Base-by-base conservation (phyloP, 192 early-diverging fungal genomes). In the Coemansia sp. region DNA sequence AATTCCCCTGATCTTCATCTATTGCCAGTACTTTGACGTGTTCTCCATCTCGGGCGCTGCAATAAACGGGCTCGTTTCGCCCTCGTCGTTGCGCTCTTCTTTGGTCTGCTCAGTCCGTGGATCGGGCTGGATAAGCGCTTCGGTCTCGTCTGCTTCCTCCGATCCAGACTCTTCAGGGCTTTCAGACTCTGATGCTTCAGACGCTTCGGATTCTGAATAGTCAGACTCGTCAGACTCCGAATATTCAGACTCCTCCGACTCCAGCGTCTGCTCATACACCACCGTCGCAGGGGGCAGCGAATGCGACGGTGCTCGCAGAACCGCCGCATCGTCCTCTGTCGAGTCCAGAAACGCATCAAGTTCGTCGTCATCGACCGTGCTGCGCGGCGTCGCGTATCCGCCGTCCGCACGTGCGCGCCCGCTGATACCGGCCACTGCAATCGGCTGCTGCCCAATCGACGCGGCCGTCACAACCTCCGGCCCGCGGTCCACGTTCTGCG, bases 321-420 rank as follows among this genome's bases (percentile, higher is more conserved):
- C 32, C n/a, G 35, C n/a, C 12, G 35, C 35, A 12, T 38, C 35
- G 18, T 72, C 71, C 22, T 69, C 66, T 0, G 60, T 52, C 1
- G 77, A 80, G 42, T 80, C 60, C 21, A 80, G 43, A 32, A 80
- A 80, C 6, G 77, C 71, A 23, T 80, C 77, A 16, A 80, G 57
- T 18, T 79, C 76, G 25, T 79, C 76, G 24, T 63, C 60, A 7
- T 54, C 69, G 6, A 32, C 56, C 5, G 16, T 51, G 54, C 69
- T 71, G 49, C 65, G 60, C 11, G 75, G 75, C 22, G 75, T 78
- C 49, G 69, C 50, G 32, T 68, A 78, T 0, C 71, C 75, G 12
- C 65, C 51, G 23, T 40, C 59, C 1, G 68, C 56, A 49, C 47
- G 58, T 1, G 57, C 68, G 1, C 69, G 52, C 1, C 75, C 75